Base-by-base conservation (phyloP, 2,329 filamentous ascomycete genomes). In the Hirsutella minnesotensis region DNA sequence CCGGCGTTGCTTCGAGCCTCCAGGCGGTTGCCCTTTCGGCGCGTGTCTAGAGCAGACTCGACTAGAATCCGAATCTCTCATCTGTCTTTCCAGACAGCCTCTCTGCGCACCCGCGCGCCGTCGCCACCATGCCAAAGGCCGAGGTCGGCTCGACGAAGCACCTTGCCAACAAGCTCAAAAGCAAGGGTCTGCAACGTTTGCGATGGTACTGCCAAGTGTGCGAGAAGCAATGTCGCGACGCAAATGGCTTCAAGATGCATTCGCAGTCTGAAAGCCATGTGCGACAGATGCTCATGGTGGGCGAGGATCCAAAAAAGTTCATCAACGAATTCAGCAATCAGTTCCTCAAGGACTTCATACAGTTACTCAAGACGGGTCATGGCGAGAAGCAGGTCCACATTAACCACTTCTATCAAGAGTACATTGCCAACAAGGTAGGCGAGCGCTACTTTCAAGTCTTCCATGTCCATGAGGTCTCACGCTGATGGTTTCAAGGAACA, bases 371-470 rank as follows among this genome's bases (percentile, higher is more conserved):
- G 44, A 95, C 89, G 0, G 77, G 81, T 0, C 92, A 98, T 55
- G 87, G 88, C 48, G 88, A 95, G 63, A 98, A 98, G 62, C 76
- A 79, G 53, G 80, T 96, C 1, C 76, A 89, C 29, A 77, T 89
- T 41, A 98, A 98, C 56, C 81, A 86, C 47, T 96, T 96, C 61
- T 98, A 98, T 64, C 87, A 96, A 59, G 82, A 89, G 30, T 92
- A 94, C 55, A 95, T 96, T 52, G 73, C 79, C 15, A 83, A 90
- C 52, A 88, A 89, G 44, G 46, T 50, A 15, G 9, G 35, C 33
- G 15, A 9, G 8, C n/a, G 5, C 15, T 4, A 4, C 24, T 7
- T 27, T 27, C 24, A 7, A 7, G 7, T 7, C 7, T 27, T 7
- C 24, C 24, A 7, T 7, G 24, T 12, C 7, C 24, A 27, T 12